Base-by-base conservation (phyloP, 495 filamentous ascomycete species). In the Hypoxylon lenormandii region DNA sequence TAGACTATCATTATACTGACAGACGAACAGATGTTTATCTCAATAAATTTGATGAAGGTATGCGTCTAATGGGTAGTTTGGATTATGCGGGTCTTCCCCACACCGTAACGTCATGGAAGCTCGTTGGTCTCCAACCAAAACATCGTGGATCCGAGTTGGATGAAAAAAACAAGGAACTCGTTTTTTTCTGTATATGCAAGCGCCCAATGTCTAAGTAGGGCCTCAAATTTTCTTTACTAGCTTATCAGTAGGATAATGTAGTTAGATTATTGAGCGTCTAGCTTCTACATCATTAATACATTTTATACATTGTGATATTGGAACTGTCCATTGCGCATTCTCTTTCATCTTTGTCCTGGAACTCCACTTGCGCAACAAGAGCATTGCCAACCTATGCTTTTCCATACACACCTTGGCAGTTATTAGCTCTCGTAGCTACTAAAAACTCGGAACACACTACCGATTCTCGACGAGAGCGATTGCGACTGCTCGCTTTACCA, bases 81-180 rank as follows among this genome's bases (percentile, higher is more conserved):
- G 38, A n/a, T 13, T 46, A 46, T 10, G 19, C 43, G 16, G 22
- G 22, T 23, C 26, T 13, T 13, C 40, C 50, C 49, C 46, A 12
- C 37, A 21, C 43, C 5, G 16, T 43, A 64, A 55, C 61, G 53
- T 65, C 61, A 65, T 66, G 30, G 8, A 22, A 57, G 52, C 36
- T 57, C 46, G 30, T 26, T 36, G 22, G 52, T 66, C 64, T 54
- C 64, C 64, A 66, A 66, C 64, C 55, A 66, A 54, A 40, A 47
- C 48, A 47, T 66, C 56, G 15, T 33, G 30, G 30, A 33, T 33
- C 30, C 30, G 30, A 33, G 30, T 15, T 19, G 18, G 43, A 45
- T 12, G 8, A 43, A 21, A 56, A 66, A 66, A 66, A 47, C 54
- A 59, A 66, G 54, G 48, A 59, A 66, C 8, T 28, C 23, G 11